A percentile compares a stretch with the other conserved stretches of the same genome.
Evolutionary conservation across 495 filamentous ascomycete genomes (phyloP).

Genomic region (Neurospora pannonica): DNA sequence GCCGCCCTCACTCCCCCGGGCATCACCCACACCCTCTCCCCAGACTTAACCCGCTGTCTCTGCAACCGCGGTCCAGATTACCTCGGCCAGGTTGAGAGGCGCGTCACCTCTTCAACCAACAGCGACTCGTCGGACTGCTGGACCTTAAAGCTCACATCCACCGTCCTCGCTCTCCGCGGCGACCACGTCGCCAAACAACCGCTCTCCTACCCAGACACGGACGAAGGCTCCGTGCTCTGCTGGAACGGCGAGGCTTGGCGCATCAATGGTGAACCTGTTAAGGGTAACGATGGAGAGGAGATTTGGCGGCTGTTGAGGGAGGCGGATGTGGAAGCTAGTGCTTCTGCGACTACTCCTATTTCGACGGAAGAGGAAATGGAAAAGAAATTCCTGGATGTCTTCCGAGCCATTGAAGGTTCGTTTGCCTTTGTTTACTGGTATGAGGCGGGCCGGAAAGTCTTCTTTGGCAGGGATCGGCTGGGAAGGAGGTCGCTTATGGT

Average conservation of each 20-base stretch:
- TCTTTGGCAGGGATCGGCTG: conserved; percentile 76
- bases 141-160: conserved; percentile 60
- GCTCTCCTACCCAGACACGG: conserved; percentile 47
- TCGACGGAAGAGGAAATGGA: conserved; percentile 4
- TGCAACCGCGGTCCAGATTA: conserved; percentile 44
- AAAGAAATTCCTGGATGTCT: conserved; percentile 37
- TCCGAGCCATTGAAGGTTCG: conserved; percentile 66
- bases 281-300: conserved; percentile 66
- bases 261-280: conserved; percentile 43
- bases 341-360: conserved; percentile 9
- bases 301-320: conserved; percentile 52
- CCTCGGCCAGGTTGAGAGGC: conserved; percentile 29
- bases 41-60: conserved; percentile 23
- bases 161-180: conserved; percentile 79
- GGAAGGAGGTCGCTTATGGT: conserved; percentile 74
- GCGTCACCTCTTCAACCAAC: conserved; percentile 3
- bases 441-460: conserved; percentile 46
- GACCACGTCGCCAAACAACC: conserved; percentile 64
- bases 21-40: conserved; percentile 12
- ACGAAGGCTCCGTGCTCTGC: conserved; percentile 66
- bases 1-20: conserved; percentile 20
- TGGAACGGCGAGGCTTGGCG: conserved; percentile 99
- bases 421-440: conserved; percentile 91
- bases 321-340: conserved; percentile 29
- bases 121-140: conserved; percentile 1